Conservation (phyloP, 2,329 filamentous ascomycete genomes). For the Sarocladiaceae sp. region DNA sequence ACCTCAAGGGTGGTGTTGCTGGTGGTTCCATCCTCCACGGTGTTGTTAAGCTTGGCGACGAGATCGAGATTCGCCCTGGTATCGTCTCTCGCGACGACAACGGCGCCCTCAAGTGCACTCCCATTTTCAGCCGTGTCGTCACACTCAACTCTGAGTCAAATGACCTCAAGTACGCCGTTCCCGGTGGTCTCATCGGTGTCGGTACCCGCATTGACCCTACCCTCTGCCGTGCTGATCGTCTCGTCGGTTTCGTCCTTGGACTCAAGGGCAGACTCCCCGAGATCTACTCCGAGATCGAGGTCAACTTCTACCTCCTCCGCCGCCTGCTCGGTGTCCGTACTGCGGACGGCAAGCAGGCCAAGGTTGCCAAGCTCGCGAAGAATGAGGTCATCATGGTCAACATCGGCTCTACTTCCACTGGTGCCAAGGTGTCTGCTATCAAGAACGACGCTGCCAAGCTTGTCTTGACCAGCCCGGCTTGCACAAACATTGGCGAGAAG, state of each 20-base stretch:
- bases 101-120: conserved; percentile 91
- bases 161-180: conserved; percentile 96
- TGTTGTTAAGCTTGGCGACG: conserved; percentile 92
- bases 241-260: conserved; percentile 95
- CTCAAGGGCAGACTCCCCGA: conserved; percentile 88
- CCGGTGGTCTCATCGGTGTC: conserved; percentile 95
- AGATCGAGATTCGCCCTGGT: conserved; percentile 98
- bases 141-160: conserved; percentile 97
- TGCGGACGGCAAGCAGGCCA: conserved; percentile 96
- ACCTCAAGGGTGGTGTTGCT: conserved; percentile 96
- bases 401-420: conserved; percentile 94
- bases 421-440: conserved; percentile 93
- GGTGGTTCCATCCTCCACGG: conserved; percentile 95
- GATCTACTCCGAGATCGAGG: conserved; percentile 97
- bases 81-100: conserved; percentile 93
- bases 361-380: conserved; percentile 96
- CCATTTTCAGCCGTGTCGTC: conserved; percentile 92
- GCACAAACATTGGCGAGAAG: conserved; percentile 97
- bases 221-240: conserved; percentile 95
- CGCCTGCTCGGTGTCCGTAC: conserved; percentile 94
- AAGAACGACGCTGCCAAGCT: conserved; percentile 97
- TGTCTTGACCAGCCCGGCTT: conserved; percentile 85
- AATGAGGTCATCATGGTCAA: conserved; percentile 99
- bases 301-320: conserved; percentile 98
- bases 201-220: conserved; percentile 97